phyloP scores from a whole-genome alignment of 768 basidiomycete genomes.

The Pisolithus orientalis region DNA sequence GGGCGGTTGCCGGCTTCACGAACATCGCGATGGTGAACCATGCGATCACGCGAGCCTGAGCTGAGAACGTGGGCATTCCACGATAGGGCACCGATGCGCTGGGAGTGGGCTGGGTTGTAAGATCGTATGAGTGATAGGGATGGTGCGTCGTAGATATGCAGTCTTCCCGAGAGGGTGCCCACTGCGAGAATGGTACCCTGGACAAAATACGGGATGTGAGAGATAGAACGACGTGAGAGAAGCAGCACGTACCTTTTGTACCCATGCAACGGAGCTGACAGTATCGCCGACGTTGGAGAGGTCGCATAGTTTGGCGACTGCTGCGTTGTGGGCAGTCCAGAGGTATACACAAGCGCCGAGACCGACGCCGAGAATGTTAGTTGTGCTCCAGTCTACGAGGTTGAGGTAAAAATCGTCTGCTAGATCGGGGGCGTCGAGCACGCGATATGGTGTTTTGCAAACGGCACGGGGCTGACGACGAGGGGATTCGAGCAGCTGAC shows the following conservation, averaged over 20 bases:
- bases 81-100: constrained; percentile 88
- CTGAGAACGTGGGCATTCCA: constrained; percentile 89
- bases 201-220: neutral
- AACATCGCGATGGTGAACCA: constrained; percentile 89
- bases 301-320: constrained; percentile 89
- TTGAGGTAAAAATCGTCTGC: constrained; percentile 99
- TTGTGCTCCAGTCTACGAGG: constrained; percentile 94
- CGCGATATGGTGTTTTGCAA: constrained; percentile 93
- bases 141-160: constrained; percentile 92
- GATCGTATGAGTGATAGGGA: constrained; percentile 71
- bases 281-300: constrained; percentile 57
- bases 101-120: constrained; percentile 78
- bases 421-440: constrained; percentile 93
- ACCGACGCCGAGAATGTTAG: constrained; percentile 92
- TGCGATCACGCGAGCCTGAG: constrained; percentile 87
- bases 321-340: constrained; percentile 93
- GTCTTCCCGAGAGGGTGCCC: constrained; percentile 81
- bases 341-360: constrained; percentile 90
- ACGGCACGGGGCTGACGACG: constrained; percentile 75
- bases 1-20: constrained; percentile 62
- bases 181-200: constrained; percentile 86
- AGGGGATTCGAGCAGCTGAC: constrained; percentile 78
- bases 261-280: constrained; percentile 90
- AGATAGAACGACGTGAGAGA: neutral
- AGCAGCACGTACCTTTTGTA: constrained; percentile 51